Evolutionary conservation across 768 basidiomycete genomes (phyloP).

Genomic region (Omphalotus guepiniiformis): DNA sequence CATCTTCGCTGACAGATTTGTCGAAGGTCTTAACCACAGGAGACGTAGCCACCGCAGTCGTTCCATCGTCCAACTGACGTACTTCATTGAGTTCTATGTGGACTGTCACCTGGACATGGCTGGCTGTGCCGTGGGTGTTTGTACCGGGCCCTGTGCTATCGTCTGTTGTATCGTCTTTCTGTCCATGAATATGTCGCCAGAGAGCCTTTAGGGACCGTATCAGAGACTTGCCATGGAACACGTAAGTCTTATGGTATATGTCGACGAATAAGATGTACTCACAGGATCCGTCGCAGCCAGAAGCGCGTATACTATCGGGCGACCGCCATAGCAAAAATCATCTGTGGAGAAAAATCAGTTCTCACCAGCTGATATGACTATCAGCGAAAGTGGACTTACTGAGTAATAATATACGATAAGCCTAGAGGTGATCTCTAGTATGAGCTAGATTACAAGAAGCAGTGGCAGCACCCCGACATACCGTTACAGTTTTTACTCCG

Average conservation of each 20-base stretch:
- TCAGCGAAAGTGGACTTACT: not conserved
- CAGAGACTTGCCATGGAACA: not conserved
- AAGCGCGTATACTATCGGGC: conserved; percentile 12
- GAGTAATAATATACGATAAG: conserved; percentile 1
- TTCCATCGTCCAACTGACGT: conserved; percentile 2
- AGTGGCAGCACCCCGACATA: too few relatives aligned
- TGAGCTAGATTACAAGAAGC: not conserved
- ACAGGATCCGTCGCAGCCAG: conserved; percentile 14
- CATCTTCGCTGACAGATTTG: too few relatives aligned
- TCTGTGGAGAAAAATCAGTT: conserved; percentile 4
- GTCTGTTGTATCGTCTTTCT: not conserved
- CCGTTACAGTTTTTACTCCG: too few relatives aligned
- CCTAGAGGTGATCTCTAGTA: not conserved
- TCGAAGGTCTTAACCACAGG: too few relatives aligned
- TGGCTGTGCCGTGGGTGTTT: not conserved
- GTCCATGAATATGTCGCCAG: not conserved
- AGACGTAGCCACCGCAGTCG: too few relatives aligned
- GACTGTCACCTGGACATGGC: conserved; percentile 1
- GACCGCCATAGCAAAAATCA: conserved; percentile 13
- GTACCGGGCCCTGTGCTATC: not conserved
- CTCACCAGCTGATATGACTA: not conserved
- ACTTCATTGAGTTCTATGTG: conserved; percentile 4
- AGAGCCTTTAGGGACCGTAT: not conserved
- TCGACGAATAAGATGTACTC: too few relatives aligned
- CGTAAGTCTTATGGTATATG: too few relatives aligned